phyloP scores from a whole-genome alignment of 257 asterid species.

The Solanum pinnatisectum region DNA sequence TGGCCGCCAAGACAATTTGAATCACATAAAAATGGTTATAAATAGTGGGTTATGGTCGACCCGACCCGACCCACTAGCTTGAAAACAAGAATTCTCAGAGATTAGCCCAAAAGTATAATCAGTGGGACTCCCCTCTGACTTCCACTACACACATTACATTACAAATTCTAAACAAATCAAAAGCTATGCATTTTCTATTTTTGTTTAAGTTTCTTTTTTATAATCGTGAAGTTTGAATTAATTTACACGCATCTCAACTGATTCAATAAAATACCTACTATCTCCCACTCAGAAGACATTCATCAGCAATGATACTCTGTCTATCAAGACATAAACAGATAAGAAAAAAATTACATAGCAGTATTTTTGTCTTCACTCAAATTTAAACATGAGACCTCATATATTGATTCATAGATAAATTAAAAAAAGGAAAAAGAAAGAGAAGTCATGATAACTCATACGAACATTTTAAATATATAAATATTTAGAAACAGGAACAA shows the following conservation, averaged over 20 bases:
- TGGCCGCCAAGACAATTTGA: background rate
- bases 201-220: background rate
- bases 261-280: background rate
- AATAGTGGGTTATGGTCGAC: background rate
- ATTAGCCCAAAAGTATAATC: conserved; percentile 25
- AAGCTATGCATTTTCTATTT: background rate
- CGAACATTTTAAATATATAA: conserved; percentile 3
- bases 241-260: background rate
- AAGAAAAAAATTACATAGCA: background rate
- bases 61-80: background rate
- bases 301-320: background rate
- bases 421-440: background rate
- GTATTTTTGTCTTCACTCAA: background rate
- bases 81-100: conserved; percentile 3
- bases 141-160: conserved; percentile 14
- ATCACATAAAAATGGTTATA: background rate
- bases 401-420: too few relatives aligned
- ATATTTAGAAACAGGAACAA: conserved; percentile 59
- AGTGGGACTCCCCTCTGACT: conserved; percentile 15
- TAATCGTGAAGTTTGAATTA: background rate
- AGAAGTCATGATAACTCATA: conserved; percentile 7
- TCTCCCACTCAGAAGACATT: background rate
- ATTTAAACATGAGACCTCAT: background rate
- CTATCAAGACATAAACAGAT: background rate
- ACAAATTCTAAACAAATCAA: background rate